These are phyloP conservation scores for Paulownia fortunei DNA, from an alignment of 257 asterid species.

Conservation along the genomic window DNA sequence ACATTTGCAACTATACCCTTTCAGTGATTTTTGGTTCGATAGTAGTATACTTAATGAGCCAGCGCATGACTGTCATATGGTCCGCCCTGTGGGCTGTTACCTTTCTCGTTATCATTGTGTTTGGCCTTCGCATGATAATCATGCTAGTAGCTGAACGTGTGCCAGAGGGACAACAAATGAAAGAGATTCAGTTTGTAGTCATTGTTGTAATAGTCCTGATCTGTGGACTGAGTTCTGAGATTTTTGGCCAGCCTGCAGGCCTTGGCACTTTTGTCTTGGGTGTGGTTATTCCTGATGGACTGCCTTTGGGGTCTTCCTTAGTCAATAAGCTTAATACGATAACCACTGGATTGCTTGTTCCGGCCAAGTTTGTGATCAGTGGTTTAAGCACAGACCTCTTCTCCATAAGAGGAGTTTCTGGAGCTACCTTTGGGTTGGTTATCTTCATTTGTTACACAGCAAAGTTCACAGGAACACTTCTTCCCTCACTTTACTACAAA, in stretches of 20 bases:
- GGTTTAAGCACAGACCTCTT: constrained; percentile 48
- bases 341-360: constrained; percentile 48
- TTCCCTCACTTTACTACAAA: constrained; percentile 43
- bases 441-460: constrained; percentile 43
- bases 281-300: not conserved
- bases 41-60: not conserved
- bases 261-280: constrained; percentile 49
- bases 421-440: constrained; percentile 19
- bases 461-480: constrained; percentile 52
- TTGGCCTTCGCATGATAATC: constrained; percentile 43
- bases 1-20: constrained; percentile 39
- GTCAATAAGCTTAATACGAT: constrained; percentile 18
- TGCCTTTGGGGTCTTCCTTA: not conserved
- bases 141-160: constrained; percentile 30
- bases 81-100: not conserved
- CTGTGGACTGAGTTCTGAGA: constrained; percentile 46
- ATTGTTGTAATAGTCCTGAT: constrained; percentile 38
- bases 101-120: constrained; percentile 23
- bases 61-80: not conserved
- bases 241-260: constrained; percentile 55
- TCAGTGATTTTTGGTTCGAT: constrained; percentile 20
- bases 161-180: constrained; percentile 50
- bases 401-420: constrained; percentile 17
- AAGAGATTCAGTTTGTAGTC: constrained; percentile 51
- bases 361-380: constrained; percentile 44